Evolutionary conservation across 495 filamentous ascomycete species (phyloP).

Genomic region (Penicillium diatomitis): DNA sequence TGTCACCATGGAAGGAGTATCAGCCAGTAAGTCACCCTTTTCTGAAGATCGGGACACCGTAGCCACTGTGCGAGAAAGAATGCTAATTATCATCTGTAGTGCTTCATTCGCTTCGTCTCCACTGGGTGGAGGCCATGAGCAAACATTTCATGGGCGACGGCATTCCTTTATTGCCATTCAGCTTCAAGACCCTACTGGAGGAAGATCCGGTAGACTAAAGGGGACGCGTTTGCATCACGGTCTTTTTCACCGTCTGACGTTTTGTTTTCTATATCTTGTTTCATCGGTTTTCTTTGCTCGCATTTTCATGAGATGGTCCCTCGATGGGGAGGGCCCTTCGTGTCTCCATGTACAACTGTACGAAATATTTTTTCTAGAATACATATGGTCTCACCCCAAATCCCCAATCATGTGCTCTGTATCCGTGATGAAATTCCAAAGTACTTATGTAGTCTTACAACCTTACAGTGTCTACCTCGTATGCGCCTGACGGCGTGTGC

Average conservation of each 20-base stretch:
- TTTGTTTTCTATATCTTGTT: slow-evolving; percentile 8
- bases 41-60: too few species aligned
- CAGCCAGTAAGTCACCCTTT: slow-evolving; percentile 40
- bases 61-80: too few species aligned
- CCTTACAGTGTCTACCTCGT: too few species aligned
- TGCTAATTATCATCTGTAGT: slow-evolving; percentile 16
- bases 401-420: background rate
- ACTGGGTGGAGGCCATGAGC: slow-evolving; percentile 99
- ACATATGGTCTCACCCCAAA: slow-evolving; percentile 4
- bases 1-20: slow-evolving; percentile 74
- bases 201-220: slow-evolving; percentile 58
- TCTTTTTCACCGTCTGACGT: background rate
- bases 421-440: too few species aligned
- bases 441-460: too few species aligned
- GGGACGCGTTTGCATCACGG: background rate
- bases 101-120: slow-evolving; percentile 89
- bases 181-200: slow-evolving; percentile 78
- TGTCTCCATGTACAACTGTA: slow-evolving; percentile 10
- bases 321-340: slow-evolving; percentile 7
- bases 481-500: too few species aligned
- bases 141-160: slow-evolving; percentile 98
- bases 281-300: slow-evolving; percentile 6
- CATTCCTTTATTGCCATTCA: slow-evolving; percentile 84
- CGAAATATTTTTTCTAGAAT: slow-evolving; percentile 7
- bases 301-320: slow-evolving; percentile 10